phyloP scores from a whole-genome alignment of 1,284 basidiomycete species.

The Moniliophthora roreri region DNA sequence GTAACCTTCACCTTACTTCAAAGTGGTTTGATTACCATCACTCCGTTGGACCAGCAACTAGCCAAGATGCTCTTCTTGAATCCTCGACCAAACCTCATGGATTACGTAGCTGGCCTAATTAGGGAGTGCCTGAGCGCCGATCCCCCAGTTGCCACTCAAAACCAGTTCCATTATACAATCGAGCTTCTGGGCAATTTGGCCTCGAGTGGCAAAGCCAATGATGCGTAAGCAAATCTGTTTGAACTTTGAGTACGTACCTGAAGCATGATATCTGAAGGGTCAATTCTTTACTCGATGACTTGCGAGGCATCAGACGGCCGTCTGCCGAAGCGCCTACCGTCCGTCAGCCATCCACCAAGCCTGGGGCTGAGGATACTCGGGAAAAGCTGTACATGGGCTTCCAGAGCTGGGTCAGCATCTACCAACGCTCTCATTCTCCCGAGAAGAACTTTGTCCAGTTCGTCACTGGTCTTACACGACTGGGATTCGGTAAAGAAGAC shows the following conservation, averaged over 20 bases:
- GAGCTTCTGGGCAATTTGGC: slow-evolving; percentile 77
- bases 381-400: slow-evolving; percentile 76
- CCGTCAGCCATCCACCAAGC: slow-evolving; percentile 55
- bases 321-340: slow-evolving; percentile 34
- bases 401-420: slow-evolving; percentile 95
- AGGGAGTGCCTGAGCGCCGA: slow-evolving; percentile 84
- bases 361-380: slow-evolving; percentile 69
- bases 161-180: slow-evolving; percentile 80
- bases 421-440: slow-evolving; percentile 85
- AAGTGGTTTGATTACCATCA: slow-evolving; percentile 78
- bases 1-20: slow-evolving; percentile 90
- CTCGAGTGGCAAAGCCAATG: slow-evolving; percentile 77
- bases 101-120: slow-evolving; percentile 84
- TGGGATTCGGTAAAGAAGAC: slow-evolving; percentile 95
- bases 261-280: slow-evolving; percentile 39
- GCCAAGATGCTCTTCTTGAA: slow-evolving; percentile 86
- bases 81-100: slow-evolving; percentile 75
- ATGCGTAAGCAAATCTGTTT: slow-evolving; percentile 57
- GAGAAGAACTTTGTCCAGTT: slow-evolving; percentile 98
- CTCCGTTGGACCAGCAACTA: slow-evolving; percentile 88
- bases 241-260: slow-evolving; percentile 21
- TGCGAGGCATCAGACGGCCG: slow-evolving; percentile 57
- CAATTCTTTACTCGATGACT: slow-evolving; percentile 67
- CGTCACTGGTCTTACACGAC: slow-evolving; percentile 94
- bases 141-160: slow-evolving; percentile 76